Evolutionary conservation across 2,329 filamentous ascomycete genomes (phyloP).

Genomic region (Phaeosphaeriaceae sp.): DNA sequence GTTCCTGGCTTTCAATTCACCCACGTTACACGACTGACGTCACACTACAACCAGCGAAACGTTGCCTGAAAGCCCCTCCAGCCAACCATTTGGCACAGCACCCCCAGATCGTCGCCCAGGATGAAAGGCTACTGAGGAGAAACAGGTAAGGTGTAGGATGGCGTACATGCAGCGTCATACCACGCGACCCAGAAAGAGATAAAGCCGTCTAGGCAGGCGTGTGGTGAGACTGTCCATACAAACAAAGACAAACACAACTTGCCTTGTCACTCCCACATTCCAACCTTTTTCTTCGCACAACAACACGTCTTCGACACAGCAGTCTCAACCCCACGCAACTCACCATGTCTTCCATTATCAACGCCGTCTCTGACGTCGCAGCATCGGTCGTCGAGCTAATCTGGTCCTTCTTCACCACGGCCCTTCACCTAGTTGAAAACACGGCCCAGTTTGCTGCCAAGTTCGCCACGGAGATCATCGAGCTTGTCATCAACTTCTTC

Average conservation of each 20-base stretch:
- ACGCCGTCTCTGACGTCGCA: constrained; percentile 41
- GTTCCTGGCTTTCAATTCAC: not conserved
- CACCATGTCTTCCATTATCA: constrained; percentile 44
- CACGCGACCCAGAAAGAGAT: constrained; percentile 1
- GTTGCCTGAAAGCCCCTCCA: constrained; percentile 21
- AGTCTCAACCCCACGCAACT: not conserved
- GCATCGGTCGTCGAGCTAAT: constrained; percentile 42
- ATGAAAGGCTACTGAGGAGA: constrained; percentile 8
- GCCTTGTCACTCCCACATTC: not conserved
- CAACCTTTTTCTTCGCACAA: not conserved
- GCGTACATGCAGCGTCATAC: constrained; percentile 34
- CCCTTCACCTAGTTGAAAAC: constrained; percentile 38
- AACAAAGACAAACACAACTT: constrained; percentile 1
- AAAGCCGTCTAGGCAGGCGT: constrained; percentile 4
- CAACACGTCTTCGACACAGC: not conserved
- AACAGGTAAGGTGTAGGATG: constrained; percentile 15
- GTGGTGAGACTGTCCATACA: not conserved
- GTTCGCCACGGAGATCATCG: constrained; percentile 34
- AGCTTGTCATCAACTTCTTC: constrained; percentile 42
- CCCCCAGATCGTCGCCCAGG: constrained; percentile 11
- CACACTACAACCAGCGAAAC: constrained; percentile 17
- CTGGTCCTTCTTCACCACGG: constrained; percentile 45
- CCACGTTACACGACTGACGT: constrained; percentile 24
- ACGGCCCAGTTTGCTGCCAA: constrained; percentile 37
- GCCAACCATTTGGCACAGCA: constrained; percentile 19